phyloP scores from a whole-genome alignment of 225 moss, liverwort and hornwort species.

The Pleurozium schreberi region DNA sequence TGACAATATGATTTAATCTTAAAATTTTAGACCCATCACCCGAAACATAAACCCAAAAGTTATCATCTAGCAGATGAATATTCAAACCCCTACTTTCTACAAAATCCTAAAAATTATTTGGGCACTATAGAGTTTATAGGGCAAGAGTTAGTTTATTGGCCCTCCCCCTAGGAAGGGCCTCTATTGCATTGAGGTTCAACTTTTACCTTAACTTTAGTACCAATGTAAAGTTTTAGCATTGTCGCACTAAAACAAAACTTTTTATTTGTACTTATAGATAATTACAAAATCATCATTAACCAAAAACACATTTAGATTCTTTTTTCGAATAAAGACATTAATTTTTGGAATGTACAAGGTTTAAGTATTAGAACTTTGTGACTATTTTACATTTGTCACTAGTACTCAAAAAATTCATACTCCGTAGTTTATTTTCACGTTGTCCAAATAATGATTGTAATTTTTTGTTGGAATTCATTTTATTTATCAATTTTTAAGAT shows the following conservation, averaged over 20 bases:
- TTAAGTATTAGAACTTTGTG: neutral
- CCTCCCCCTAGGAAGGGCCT: rapidly evolving
- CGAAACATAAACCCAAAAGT: neutral
- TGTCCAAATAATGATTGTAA: neutral
- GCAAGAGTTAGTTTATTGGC: neutral
- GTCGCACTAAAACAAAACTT: neutral
- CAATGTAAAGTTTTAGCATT: neutral
- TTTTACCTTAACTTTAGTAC: neutral
- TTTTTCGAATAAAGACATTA: neutral
- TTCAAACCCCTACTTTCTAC: rapidly evolving
- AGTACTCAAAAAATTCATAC: neutral
- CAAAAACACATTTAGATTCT: too few relatives aligned
- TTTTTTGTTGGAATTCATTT: neutral
- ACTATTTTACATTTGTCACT: rapidly evolving
- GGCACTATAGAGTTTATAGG: rapidly evolving
- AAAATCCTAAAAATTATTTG: neutral
- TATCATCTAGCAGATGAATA: neutral
- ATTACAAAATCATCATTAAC: neutral
- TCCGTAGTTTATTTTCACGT: neutral
- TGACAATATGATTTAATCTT: neutral
- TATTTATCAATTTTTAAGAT: rapidly evolving
- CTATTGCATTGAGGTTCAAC: neutral
- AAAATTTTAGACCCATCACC: rapidly evolving
- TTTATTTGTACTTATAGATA: neutral
- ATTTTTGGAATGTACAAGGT: neutral